Evolutionary conservation across 805 yeast species (phyloP).

Genomic region (Torulaspora franciscae): DNA sequence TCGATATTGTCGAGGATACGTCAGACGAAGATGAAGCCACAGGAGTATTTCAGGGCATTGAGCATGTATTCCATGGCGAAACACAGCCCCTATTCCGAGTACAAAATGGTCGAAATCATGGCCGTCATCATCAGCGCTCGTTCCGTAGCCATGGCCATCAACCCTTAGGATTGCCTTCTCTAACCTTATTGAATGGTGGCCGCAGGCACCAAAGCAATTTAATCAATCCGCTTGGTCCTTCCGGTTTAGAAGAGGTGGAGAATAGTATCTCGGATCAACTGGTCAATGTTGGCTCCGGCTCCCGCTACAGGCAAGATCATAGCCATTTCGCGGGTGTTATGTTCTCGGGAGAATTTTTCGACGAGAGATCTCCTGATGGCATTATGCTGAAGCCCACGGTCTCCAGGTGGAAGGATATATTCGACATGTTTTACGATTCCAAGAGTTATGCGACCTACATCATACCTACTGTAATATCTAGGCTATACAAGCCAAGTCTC

Average conservation of each 20-base stretch:
- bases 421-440: slow-evolving; percentile 47
- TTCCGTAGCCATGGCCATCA: slow-evolving; percentile 20
- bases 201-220: slow-evolving; percentile 31
- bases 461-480: slow-evolving; percentile 42
- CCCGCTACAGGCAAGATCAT: slow-evolving; percentile 26
- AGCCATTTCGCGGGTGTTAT: slow-evolving; percentile 30
- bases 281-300: slow-evolving; percentile 23
- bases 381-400: slow-evolving; percentile 43
- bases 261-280: slow-evolving; percentile 30
- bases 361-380: slow-evolving; percentile 32
- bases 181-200: slow-evolving; percentile 27
- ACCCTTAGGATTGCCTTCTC: slow-evolving; percentile 27
- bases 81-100: slow-evolving; percentile 29
- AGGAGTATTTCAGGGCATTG: slow-evolving; percentile 34
- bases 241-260: slow-evolving; percentile 34
- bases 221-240: slow-evolving; percentile 33
- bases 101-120: slow-evolving; percentile 20
- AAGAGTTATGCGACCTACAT: slow-evolving; percentile 36
- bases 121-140: slow-evolving; percentile 24
- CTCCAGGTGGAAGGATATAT: slow-evolving; percentile 65
- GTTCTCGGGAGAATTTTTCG: slow-evolving; percentile 32
- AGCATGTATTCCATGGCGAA: slow-evolving; percentile 32
- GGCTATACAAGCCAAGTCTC: slow-evolving; percentile 47
- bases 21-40: slow-evolving; percentile 31
- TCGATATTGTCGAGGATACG: slow-evolving; percentile 29